Base-by-base conservation (phyloP, 2,329 filamentous ascomycete genomes). In the Microsporum canis region DNA sequence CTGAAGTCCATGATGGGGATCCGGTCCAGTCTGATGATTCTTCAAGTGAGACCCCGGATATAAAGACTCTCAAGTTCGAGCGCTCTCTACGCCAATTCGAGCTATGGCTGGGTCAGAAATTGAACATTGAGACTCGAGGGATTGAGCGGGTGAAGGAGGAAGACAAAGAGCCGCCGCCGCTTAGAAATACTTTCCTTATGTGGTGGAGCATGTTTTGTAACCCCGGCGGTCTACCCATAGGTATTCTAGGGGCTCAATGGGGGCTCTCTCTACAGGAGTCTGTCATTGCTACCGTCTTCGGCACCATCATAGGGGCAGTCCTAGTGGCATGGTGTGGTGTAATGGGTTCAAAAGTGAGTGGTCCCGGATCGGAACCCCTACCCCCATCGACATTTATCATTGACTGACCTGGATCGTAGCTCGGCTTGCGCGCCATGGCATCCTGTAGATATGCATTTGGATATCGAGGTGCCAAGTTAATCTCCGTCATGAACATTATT, bases 101-200 rank as follows among this genome's bases (percentile, higher is more conserved):
- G 63, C 70, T 73, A 49, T 71, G 71, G 66, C 70, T 79, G 53
- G 78, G 79, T 65, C 68, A 68, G 51, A 77, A 76, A 65, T 69
- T 79, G 61, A 76, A 76, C 27, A 74, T 79, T 57, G 78, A 80
- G 65, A 77, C 75, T 2, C 75, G 78, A 62, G 78, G 78, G 27
- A 75, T 79, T 34, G 76, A 79, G 61, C 73, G 77, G 6, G 78
- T 78, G 8, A 73, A 72, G 1, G 74, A 78, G 60, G 75, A 78
- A 53, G 71, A 76, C 59, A 75, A 75, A 63, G 69, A 69, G 17
- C 72, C 76, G 43, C 75, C 76, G 3, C 77, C 75, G 60, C 70
- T 74, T 34, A 45, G 69, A 56, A 76, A 76, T 63, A 73, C 75
- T 65, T 77, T 77, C 62, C 72, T 77, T 53, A 64, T 78, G 43